Evolutionary conservation across 495 filamentous ascomycete species (phyloP), one percentile per base, ranked within the genome.

Genomic region (Xylaria flabelliformis): DNA sequence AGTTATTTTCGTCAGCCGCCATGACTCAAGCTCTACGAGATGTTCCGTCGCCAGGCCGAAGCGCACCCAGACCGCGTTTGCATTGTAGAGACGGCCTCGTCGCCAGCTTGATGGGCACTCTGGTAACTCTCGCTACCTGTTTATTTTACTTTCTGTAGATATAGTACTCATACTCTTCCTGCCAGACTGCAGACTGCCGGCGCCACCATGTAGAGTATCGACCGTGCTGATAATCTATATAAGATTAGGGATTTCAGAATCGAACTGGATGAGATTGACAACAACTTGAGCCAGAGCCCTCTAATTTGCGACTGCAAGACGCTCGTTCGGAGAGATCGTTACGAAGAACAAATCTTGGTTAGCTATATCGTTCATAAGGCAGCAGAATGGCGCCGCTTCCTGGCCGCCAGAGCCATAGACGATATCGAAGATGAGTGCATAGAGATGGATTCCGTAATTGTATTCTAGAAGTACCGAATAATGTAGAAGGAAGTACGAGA

Each of bases 231-330:
- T 76, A 88, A 93, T 75, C 96, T 98, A 75, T 92, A 97, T 78
- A 98, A 98, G 84, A 97, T 98, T 73, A 91, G 95, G 64, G 95
- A 95, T 6, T 98, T 98, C 85, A 87, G 95, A 64, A 97, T 98
- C 74, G 95, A 98, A 81, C 90, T 98, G 36, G 93, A 92, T 72
- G 96, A 98, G 67, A 97, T 98, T 70, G 95, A 98, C 78, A 94
- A 88, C 50, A 90, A 95, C 76, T 84, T 98, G 24, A 91, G 90
- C 53, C 88, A 91, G 55, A 90, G 97, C 80, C 90, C 90, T 6
- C 80, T 97, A 4, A 88, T 98, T 7, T 83, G 93, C 21, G 96
- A 99, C 73, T 95, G 94, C 81, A 90, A 94, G 64, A 98, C 96
- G 1, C 81, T 99, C 2, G 90, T 98, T 0, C 85, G 93, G 70